Evolutionary conservation across 306 rosid genomes (phyloP), one percentile per base, ranked within the genome.

Genomic region (Astragalus membranaceus): DNA sequence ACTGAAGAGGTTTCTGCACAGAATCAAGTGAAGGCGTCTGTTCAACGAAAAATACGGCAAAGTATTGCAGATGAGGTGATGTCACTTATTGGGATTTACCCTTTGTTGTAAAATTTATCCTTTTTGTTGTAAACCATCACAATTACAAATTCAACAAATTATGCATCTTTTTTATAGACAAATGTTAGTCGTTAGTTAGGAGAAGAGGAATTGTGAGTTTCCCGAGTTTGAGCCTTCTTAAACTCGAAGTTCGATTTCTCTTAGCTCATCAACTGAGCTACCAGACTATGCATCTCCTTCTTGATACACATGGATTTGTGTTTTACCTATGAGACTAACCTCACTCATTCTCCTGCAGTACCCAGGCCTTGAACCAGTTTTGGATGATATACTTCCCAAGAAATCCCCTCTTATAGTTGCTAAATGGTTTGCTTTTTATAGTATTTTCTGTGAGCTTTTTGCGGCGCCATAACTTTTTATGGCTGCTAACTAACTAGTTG

Each of bases 21-120:
- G 82, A 94, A 94, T 74, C 98, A 94, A 89, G 98, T 90, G 65
- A 94, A 94, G 84, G 98, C 98, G 5, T 94, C 97, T 20, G 97
- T 94, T 50, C 96, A 94, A 67, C 84, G 98, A 43, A 94, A 74
- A 83, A 94, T 94, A 69, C 82, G 91, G 15, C 98, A 94, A 79
- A 94, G 98, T 66, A 94, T 94, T 77, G 98, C 98, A 0, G 98
- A 94, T 52, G 98, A 94, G 95, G 98, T 94, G 80, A 83, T 43
- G 44, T 20, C 47, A 42, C 20, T 10, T 49, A 43, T 57, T 64
- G 17, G 11, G 16, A 1, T 51, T 55, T 4, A 9, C 5, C 12
- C 8, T 72, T 43, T 75, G 17, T 14, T 29, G 69, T 51, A 26
- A 39, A 48, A 5, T 58, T 66, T 35, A 51, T 37, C 41, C 41